Evolutionary conservation across 768 basidiomycete species (phyloP), one percentile per base, ranked within the genome.

Genomic region (Tulasnella sp.): DNA sequence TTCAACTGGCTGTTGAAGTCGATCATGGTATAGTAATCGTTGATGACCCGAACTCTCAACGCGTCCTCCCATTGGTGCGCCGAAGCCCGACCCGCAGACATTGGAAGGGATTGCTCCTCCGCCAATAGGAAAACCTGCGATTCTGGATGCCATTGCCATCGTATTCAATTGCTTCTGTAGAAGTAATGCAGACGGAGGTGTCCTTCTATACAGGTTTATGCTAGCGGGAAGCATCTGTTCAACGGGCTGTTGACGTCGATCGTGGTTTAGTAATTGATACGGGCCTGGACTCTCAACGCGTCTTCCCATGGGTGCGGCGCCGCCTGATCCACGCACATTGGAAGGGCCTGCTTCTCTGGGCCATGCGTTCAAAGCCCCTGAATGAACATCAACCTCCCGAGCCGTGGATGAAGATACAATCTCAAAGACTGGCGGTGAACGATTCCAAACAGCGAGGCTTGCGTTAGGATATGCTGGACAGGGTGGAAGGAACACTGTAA

Each of bases 381-480:
- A 79, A 42, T 40, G 77, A 37, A 37, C 37, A 31, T 41, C 78
- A 54, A 12, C 78, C 72, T 40, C 60, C 31, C 28, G 60, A 40
- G 72, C 24, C 6, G 72, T 24, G 3, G 72, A 73, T 22, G 72
- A 73, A 34, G 72, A 73, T 73, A 14, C 72, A 34, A 5, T 73
- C 72, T 41, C 72, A 44, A 44, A 54, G 24, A 54, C 24, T 24
- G 24, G 24, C 24, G 54, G 24, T 54, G 54, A 22, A 24, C 54
- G 54, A n/a, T n/a, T 6, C 22, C 24, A 54, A 7, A 54, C 7
- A 22, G 54, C n/a, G 24, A 54, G 24, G 54, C 54, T 54, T 22
- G 54, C 24, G 11, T n/a, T 54, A 22, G 54, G 22, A n/a, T 54
- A 4, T n/a, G 54, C n/a, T 54, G 54, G 54, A 22, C 24, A 54